Evolutionary conservation across 371 early-diverging fungal species (phyloP), one percentile per base, ranked within the genome.

Genomic region (Apophysomyces trapeziformis): DNA sequence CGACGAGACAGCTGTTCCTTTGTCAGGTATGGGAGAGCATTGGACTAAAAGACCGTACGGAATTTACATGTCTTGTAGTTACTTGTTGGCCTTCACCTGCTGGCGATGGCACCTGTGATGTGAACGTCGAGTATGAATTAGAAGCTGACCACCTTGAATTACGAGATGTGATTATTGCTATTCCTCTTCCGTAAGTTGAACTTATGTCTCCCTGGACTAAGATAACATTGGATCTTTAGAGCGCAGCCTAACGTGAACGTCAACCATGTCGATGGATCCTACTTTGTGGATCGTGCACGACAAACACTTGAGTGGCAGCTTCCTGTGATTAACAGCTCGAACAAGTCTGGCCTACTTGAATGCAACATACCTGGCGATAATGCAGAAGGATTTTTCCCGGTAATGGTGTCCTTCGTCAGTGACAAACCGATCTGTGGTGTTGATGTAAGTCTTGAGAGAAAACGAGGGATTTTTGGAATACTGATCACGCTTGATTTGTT

Each of bases 31-130:
- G 12, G n/a, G 7, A 18, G 21, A 8, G 32, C 37, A 9, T 5
- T 13, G 12, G 26, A n/a, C 16, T 45, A 36, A 3, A 16, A 9
- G 1, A 44, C 18, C 14, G n/a, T 4, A 47, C 7, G 9, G 21
- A 47, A 11, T 13, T 54, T 16, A 18, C 7, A n/a, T 38, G 47
- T 13, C 18, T 8, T 69, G 43, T 79, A 91, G 91, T 96, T 76
- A 97, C 92, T 77, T 97, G 97, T 85, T 98, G 99, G 99, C 97
- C 98, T 14, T 92, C 96, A 37, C 95, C 95, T 36, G 84, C 91
- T 36, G 96, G 91, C 57, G 87, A 87, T 69, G 97, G 97, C 2
- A 80, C 88, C 2, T 89, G 90, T 60, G 97, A 96, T 73, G 96
- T 96, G 18, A 97, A 92, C 72, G 91, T 96, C 58, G 99, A 98